Conservation (phyloP, 140 eudicot genomes). For the Eryngium alpinum region DNA sequence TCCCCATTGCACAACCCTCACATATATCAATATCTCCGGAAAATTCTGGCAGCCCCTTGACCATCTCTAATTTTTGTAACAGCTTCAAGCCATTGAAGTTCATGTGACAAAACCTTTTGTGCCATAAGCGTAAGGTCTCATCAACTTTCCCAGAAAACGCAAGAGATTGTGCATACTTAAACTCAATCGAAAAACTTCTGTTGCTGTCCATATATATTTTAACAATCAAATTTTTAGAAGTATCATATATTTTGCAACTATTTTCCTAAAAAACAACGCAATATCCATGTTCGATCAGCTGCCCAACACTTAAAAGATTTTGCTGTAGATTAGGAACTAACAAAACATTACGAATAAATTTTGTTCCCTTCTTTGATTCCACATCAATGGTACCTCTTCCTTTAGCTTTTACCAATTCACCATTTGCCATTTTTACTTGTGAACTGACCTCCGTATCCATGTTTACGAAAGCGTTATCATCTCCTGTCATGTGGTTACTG, state of each 20-base stretch:
- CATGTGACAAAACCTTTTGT: slow-evolving; percentile 1
- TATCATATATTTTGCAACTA: slow-evolving; percentile 2
- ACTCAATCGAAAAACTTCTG: background rate
- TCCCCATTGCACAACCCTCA: slow-evolving; percentile 9
- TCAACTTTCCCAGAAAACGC: too few relatives aligned
- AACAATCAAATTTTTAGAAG: background rate
- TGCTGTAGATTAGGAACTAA: background rate
- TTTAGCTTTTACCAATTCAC: background rate
- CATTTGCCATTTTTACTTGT: background rate
- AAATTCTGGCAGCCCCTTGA: background rate
- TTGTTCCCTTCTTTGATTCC: background rate
- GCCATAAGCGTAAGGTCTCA: background rate
- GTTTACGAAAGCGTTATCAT: background rate
- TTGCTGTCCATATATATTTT: background rate
- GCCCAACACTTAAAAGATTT: slow-evolving; percentile 8
- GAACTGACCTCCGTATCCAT: background rate
- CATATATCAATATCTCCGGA: background rate
- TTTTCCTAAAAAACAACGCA: background rate
- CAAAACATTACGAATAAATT: slow-evolving; percentile 2
- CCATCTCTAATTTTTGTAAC: background rate
- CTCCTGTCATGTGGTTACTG: slow-evolving; percentile 3
- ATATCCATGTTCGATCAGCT: background rate
- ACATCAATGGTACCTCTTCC: background rate
- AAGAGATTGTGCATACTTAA: background rate
- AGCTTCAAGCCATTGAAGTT: slow-evolving; percentile 4